These are phyloP conservation scores for Sarocladium strictum DNA, from an alignment of 2,329 filamentous ascomycete species.

Conservation along the genomic window DNA sequence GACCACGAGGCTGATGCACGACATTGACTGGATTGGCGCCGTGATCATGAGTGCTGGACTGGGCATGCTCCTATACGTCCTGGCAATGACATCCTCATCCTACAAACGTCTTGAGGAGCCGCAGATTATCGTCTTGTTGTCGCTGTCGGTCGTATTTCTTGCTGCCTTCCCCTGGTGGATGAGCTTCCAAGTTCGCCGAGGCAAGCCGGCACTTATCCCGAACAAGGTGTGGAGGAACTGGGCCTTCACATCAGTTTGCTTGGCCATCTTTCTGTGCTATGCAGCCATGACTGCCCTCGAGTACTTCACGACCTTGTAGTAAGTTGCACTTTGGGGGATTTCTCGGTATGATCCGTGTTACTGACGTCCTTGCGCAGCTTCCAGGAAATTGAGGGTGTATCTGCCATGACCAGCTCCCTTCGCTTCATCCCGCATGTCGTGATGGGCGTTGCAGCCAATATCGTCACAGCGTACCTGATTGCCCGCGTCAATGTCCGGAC, in stretches of 20 bases:
- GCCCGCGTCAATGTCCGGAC: conserved; percentile 30
- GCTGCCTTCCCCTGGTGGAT: conserved; percentile 51
- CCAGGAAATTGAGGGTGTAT: conserved; percentile 39
- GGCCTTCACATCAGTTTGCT: conserved; percentile 49
- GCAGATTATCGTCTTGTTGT: conserved; percentile 37
- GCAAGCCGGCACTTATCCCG: conserved; percentile 50
- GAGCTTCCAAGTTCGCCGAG: conserved; percentile 36
- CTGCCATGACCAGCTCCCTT: conserved; percentile 39
- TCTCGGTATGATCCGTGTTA: not conserved
- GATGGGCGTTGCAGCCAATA: conserved; percentile 35
- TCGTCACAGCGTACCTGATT: conserved; percentile 36
- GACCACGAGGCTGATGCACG: conserved; percentile 22
- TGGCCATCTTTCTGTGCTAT: conserved; percentile 41
- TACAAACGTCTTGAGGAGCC: conserved; percentile 32
- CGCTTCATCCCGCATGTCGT: conserved; percentile 42
- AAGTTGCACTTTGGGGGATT: conserved; percentile 14
- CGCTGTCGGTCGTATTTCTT: conserved; percentile 35
- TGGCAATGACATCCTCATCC: conserved; percentile 36
- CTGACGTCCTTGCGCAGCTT: conserved; percentile 29
- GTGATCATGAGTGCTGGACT: conserved; percentile 37
- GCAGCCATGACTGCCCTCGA: conserved; percentile 41
- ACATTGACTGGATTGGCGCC: conserved; percentile 50
- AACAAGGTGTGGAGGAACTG: conserved; percentile 53
- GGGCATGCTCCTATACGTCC: conserved; percentile 44
- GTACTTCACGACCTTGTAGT: conserved; percentile 43